Evolutionary conservation across 371 early-diverging fungal species (phyloP).

Genomic region (Amoeboaphelidium protococcarum): DNA sequence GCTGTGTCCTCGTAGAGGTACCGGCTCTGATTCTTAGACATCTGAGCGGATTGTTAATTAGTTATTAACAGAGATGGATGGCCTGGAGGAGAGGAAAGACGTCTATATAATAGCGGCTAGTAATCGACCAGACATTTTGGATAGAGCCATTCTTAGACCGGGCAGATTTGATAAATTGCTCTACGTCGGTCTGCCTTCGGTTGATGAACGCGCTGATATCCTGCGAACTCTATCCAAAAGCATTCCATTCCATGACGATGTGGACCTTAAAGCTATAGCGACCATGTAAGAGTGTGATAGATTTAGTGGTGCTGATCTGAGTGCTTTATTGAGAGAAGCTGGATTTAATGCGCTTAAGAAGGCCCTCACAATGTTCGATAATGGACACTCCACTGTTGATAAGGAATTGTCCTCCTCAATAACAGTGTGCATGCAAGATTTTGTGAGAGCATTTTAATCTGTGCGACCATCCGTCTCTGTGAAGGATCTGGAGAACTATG

Average conservation of each 20-base stretch:
- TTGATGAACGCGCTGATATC: slow-evolving; percentile 61
- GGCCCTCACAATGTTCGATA: no score
- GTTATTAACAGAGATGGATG: slow-evolving; percentile 91
- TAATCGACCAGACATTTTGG: slow-evolving; percentile 91
- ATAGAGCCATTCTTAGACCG: slow-evolving; percentile 92
- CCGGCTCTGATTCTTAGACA: slow-evolving; percentile 31
- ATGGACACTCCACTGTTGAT: no score
- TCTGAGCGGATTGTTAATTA: slow-evolving; percentile 94
- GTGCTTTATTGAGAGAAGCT: slow-evolving; percentile 67
- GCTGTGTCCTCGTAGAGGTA: slow-evolving; percentile 39
- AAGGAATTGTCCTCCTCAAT: no score
- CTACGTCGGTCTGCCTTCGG: slow-evolving; percentile 77
- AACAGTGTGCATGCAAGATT: no score
- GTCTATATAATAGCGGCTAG: slow-evolving; percentile 97
- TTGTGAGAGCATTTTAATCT: no score
- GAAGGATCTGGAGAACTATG: no score
- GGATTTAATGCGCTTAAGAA: slow-evolving; percentile 42
- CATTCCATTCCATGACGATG: slow-evolving; percentile 42
- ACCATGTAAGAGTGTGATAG: slow-evolving; percentile 51
- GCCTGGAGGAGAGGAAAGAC: slow-evolving; percentile 66
- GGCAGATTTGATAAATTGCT: slow-evolving; percentile 92
- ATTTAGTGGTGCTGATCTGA: slow-evolving; percentile 85
- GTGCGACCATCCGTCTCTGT: no score
- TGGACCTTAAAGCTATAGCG: slow-evolving; percentile 34
- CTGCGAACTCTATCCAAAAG: slow-evolving; percentile 46